Percentiles rank a stretch among this genome's conserved stretches.
phyloP scores from a whole-genome alignment of 148 eudicot species.

The Bassia scoparia region DNA sequence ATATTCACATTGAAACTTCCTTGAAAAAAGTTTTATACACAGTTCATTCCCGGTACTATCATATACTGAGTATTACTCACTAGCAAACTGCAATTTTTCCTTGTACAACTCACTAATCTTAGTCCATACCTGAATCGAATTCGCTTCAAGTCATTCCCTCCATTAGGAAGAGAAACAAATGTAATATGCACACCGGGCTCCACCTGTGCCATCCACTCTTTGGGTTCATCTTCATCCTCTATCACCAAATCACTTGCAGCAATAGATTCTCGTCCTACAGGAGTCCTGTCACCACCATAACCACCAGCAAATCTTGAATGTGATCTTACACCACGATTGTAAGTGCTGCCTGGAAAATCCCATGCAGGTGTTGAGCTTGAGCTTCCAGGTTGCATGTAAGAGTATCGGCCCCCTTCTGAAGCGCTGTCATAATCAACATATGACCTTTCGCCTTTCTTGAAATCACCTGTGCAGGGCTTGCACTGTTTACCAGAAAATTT shows the following conservation, averaged over 20 bases:
- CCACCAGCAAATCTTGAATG: conserved; percentile 54
- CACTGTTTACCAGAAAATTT: conserved; percentile 73
- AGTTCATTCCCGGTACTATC: neutral
- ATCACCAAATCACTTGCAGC: conserved; percentile 58
- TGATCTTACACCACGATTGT: conserved; percentile 38
- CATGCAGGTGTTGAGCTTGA: conserved; percentile 88
- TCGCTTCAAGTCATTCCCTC: conserved; percentile 91
- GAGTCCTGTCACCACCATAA: conserved; percentile 40
- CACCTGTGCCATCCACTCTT: conserved; percentile 98
- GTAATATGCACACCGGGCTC: conserved; percentile 99
- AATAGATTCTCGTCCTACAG: conserved; percentile 44
- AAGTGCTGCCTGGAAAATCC: conserved; percentile 60
- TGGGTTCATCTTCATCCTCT: conserved; percentile 76
- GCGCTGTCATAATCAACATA: conserved; percentile 75
- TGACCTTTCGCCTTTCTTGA: conserved; percentile 56
- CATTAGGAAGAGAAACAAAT: conserved; percentile 78
- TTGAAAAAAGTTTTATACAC: neutral
- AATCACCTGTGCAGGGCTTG: conserved; percentile 64
- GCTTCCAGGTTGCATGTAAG: conserved; percentile 69
- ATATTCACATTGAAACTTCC: neutral
- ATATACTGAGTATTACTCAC: neutral
- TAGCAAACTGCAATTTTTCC: neutral
- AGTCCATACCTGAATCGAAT: conserved; percentile 84
- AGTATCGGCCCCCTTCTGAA: conserved; percentile 76
- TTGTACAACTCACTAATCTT: neutral